A percentile compares a stretch with the other conserved stretches of the same genome.
phyloP scores from a whole-genome alignment of 140 eudicot species.

The Bidens hawaiensis region DNA sequence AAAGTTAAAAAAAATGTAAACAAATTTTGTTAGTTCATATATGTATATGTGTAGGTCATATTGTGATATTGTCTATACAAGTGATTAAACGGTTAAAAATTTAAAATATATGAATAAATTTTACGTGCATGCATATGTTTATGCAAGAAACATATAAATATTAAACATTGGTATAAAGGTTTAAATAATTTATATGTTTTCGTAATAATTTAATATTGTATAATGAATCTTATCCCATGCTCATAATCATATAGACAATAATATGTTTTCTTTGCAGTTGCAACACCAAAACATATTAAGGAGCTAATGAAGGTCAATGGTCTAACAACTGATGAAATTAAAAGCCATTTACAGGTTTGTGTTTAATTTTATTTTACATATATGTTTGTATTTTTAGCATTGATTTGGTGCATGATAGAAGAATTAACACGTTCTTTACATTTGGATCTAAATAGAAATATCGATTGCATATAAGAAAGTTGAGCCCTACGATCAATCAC shows the following conservation, averaged over 20 bases:
- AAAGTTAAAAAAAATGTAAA: no score
- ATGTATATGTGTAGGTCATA: no score
- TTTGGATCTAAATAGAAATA: slow-evolving; percentile 57
- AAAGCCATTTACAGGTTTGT: slow-evolving; percentile 87
- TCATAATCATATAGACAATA: not conserved
- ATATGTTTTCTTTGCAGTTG: slow-evolving; percentile 41
- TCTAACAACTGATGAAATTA: slow-evolving; percentile 77
- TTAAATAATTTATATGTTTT: no score
- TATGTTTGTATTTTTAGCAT: not conserved
- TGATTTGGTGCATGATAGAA: not conserved
- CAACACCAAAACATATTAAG: slow-evolving; percentile 86
- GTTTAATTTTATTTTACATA: not conserved
- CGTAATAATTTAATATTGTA: no score
- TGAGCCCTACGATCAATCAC: slow-evolving; percentile 37
- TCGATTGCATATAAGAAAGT: slow-evolving; percentile 77
- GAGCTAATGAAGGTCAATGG: slow-evolving; percentile 86
- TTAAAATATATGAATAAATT: no score
- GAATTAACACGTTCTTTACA: not conserved
- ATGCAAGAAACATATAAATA: no score
- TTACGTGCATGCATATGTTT: no score
- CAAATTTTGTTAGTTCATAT: no score
- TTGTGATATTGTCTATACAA: no score
- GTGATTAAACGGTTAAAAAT: no score
- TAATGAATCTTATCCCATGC: no score
- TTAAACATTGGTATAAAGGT: no score